Evolutionary conservation across 2,329 filamentous ascomycete genomes (phyloP), one percentile per base, ranked within the genome.

Genomic region (Aspergillus hiratsukae): DNA sequence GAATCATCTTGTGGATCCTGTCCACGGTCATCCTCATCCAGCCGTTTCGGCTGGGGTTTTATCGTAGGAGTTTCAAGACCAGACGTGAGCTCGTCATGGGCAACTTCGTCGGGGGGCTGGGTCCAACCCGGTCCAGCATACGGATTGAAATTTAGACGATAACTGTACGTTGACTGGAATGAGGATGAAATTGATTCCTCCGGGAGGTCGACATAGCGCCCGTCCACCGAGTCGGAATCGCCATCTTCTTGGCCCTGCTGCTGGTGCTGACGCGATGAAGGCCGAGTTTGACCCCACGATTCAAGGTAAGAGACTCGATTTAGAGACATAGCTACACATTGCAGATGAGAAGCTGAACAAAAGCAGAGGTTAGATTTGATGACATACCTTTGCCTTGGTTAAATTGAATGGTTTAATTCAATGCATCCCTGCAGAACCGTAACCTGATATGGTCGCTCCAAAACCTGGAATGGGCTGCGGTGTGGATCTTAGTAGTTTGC

Each of bases 281-380:
- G 61, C 27, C 68, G 67, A 50, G 64, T 69, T 27, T 71, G 70
- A 45, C 76, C 75, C 70, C 75, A 76, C 46, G 73, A 73, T 61
- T 78, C 75, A n/a, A 77, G 62, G 43, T 76, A 78, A 37, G 73
- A 70, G 48, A 76, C 67, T 54, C 75, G 73, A 51, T 69, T 70
- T 17, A 78, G 65, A 49, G 76, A 77, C 76, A 78, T 78, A 59
- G 48, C 25, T 45, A 21, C 11, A 40, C 6, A 40, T 28, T 28
- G 19, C n/a, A 43, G 31, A 37, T 37, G 31, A 37, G 31, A 37
- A 7, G 31, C 14, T 17, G 31, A 37, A 37, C 14, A 37, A 17
- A 37, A 17, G 31, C 31, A 17, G 31, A 37, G 31, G 14, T 7
- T 7, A 37, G 31, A 14, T 17, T 37, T 7, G 4, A 17, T n/a